Percentiles rank a stretch among this genome's conserved stretches.
Conservation (phyloP, 768 basidiomycete species). For the Amanita thiersii region DNA sequence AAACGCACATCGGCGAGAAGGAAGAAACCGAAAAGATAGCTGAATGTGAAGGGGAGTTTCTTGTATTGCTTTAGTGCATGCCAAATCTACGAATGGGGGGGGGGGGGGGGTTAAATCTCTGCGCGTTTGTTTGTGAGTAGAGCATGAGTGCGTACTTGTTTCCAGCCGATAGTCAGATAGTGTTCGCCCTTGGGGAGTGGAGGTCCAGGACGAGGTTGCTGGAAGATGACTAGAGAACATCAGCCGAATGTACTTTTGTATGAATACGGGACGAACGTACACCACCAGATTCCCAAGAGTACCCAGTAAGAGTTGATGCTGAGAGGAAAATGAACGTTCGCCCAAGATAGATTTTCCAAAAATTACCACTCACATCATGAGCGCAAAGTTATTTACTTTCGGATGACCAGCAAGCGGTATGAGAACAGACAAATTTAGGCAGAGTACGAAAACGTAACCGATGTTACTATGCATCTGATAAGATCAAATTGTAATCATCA, state of each 20-base stretch:
- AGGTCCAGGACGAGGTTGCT: conserved; percentile 79
- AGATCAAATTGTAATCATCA: not conserved
- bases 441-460: conserved; percentile 59
- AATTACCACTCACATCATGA: conserved; percentile 50
- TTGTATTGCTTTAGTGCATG: conserved; percentile 66
- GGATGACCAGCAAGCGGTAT: conserved; percentile 52
- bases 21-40: conserved; percentile 71
- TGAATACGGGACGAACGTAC: conserved; percentile 29
- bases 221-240: conserved; percentile 56
- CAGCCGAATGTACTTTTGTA: not conserved
- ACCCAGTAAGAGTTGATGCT: conserved; percentile 77
- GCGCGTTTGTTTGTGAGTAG: not conserved
- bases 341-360: not conserved
- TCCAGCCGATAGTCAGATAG: conserved; percentile 82
- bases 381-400: conserved; percentile 65
- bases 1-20: conserved; percentile 64
- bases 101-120: not conserved
- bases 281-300: conserved; percentile 81
- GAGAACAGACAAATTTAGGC: conserved; percentile 63
- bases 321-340: not conserved
- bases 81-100: conserved; percentile 52
- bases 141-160: conserved; percentile 43
- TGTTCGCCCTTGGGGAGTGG: conserved; percentile 66
- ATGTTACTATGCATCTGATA: conserved; percentile 66
- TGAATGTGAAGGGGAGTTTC: conserved; percentile 73